Evolutionary conservation across 2,329 filamentous ascomycete species (phyloP).

Genomic region (Penicillium sp.): DNA sequence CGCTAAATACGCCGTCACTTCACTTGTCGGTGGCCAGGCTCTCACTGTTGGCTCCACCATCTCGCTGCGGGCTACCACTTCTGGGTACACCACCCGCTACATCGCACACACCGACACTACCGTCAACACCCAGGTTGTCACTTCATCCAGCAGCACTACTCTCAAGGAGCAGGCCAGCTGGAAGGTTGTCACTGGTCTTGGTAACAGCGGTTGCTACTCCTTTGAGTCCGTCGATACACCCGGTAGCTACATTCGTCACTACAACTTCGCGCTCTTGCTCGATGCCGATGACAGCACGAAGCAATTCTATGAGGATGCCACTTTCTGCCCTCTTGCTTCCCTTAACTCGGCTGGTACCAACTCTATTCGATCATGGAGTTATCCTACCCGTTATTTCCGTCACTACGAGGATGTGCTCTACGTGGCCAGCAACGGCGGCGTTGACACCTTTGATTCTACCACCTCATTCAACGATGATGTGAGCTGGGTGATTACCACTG

Average conservation of each 20-base stretch:
- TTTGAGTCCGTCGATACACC: slow-evolving; percentile 61
- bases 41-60: slow-evolving; percentile 53
- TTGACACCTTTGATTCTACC: slow-evolving; percentile 55
- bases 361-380: slow-evolving; percentile 59
- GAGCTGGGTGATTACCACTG: slow-evolving; percentile 50
- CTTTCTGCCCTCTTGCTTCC: slow-evolving; percentile 59
- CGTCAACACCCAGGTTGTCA: slow-evolving; percentile 57
- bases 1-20: slow-evolving; percentile 53
- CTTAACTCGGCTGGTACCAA: slow-evolving; percentile 50
- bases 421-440: slow-evolving; percentile 56
- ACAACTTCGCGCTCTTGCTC: slow-evolving; percentile 53
- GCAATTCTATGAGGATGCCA: slow-evolving; percentile 61
- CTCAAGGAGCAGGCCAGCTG: slow-evolving; percentile 57
- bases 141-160: slow-evolving; percentile 50
- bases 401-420: slow-evolving; percentile 54
- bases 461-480: slow-evolving; percentile 55
- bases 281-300: slow-evolving; percentile 56
- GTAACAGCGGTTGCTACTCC: slow-evolving; percentile 58
- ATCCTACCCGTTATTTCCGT: slow-evolving; percentile 60
- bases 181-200: slow-evolving; percentile 57
- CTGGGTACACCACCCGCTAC: slow-evolving; percentile 56
- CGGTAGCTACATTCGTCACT: slow-evolving; percentile 61
- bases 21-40: slow-evolving; percentile 50
- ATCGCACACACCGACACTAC: slow-evolving; percentile 53
- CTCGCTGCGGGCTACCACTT: slow-evolving; percentile 57